These are phyloP conservation scores for Lecanicillium sp. DNA, from an alignment of 2,329 filamentous ascomycete species.

Conservation along the genomic window DNA sequence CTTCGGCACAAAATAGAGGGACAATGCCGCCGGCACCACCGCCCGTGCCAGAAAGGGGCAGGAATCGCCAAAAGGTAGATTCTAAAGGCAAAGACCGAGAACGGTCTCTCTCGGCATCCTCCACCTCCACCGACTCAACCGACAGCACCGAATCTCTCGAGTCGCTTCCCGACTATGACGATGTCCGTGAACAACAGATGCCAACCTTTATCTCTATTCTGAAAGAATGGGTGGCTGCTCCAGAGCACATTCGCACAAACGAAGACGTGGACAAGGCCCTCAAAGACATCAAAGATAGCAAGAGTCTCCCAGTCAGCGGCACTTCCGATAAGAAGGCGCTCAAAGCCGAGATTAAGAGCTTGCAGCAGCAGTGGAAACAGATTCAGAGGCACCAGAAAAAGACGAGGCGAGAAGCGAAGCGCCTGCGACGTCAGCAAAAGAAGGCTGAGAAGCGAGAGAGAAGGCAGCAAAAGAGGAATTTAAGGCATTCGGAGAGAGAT, in stretches of 20 bases:
- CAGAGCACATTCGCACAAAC: slow-evolving; percentile 40
- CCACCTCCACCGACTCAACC: slow-evolving; percentile 24
- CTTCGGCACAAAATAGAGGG: background rate
- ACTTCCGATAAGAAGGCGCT: slow-evolving; percentile 24
- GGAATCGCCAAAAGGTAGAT: background rate
- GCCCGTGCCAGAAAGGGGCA: background rate
- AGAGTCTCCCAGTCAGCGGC: slow-evolving; percentile 9
- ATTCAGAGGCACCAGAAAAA: slow-evolving; percentile 21
- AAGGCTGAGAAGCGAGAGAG: slow-evolving; percentile 24
- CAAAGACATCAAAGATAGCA: slow-evolving; percentile 34
- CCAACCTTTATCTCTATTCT: slow-evolving; percentile 36
- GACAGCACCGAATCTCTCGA: slow-evolving; percentile 34
- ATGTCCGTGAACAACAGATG: slow-evolving; percentile 39
- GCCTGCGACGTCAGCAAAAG: slow-evolving; percentile 18
- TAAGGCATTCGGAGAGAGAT: slow-evolving; percentile 21
- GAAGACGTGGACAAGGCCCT: slow-evolving; percentile 32
- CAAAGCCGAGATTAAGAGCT: slow-evolving; percentile 32
- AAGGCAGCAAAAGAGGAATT: slow-evolving; percentile 17
- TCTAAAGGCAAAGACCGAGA: slow-evolving; percentile 11
- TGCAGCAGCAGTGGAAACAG: slow-evolving; percentile 35
- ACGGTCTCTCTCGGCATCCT: slow-evolving; percentile 26
- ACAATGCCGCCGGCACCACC: background rate
- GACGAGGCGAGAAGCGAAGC: slow-evolving; percentile 22
- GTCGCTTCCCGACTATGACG: slow-evolving; percentile 45
- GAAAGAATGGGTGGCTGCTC: slow-evolving; percentile 38